Evolutionary conservation across 164 flowering plant species (phyloP).

Genomic region (Vitis labrusca): DNA sequence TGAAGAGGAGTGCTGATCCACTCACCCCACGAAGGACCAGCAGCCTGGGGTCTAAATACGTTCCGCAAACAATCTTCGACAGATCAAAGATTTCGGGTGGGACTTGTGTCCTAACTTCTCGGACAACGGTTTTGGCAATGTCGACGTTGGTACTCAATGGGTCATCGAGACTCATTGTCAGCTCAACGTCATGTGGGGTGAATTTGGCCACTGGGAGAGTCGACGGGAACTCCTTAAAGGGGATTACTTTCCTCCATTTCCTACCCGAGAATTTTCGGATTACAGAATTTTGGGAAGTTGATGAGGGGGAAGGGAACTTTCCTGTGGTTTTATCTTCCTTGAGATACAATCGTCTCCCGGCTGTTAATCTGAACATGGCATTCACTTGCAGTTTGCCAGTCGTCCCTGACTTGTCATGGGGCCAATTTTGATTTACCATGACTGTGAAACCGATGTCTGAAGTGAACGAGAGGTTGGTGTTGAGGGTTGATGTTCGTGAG

Average conservation of each 20-base stretch:
- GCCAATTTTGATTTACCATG: conserved; percentile 67
- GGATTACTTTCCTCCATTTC: conserved; percentile 56
- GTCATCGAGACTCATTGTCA: conserved; percentile 52
- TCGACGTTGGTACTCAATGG: conserved; percentile 38
- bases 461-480: conserved; percentile 36
- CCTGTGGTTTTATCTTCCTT: conserved; percentile 43
- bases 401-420: conserved; percentile 71
- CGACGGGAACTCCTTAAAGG: conserved; percentile 65
- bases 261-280: conserved; percentile 36
- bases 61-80: conserved; percentile 77
- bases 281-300: conserved; percentile 29
- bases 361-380: conserved; percentile 47
- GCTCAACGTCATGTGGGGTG: conserved; percentile 48
- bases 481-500: conserved; percentile 31
- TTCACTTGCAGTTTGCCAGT: conserved; percentile 51
- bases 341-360: conserved; percentile 66
- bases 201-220: conserved; percentile 84
- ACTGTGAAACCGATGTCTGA: conserved; percentile 71
- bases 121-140: conserved; percentile 42
- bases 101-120: conserved; percentile 65
- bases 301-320: conserved; percentile 13
- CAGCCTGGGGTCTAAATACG: conserved; percentile 73
- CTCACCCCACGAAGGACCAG: conserved; percentile 68
- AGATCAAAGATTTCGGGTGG: conserved; percentile 90
- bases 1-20: conserved; percentile 80